phyloP scores from a whole-genome alignment of 345 rosid genomes.

The Syzygium jambos region DNA sequence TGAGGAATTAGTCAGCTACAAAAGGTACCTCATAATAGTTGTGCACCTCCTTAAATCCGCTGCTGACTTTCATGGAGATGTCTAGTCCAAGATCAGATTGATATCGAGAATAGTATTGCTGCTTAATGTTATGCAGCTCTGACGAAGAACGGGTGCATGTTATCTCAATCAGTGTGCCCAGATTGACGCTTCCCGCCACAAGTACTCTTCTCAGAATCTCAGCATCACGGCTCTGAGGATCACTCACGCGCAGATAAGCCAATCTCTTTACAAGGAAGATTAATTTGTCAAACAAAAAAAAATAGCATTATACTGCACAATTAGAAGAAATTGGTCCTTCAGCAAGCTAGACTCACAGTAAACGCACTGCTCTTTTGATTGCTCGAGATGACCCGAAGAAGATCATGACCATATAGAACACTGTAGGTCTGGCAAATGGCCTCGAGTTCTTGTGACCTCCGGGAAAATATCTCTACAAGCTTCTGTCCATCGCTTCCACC shows the following conservation, averaged over 20 bases:
- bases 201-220: slow-evolving; percentile 10
- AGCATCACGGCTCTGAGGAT: slow-evolving; percentile 19
- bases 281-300: not conserved
- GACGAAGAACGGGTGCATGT: slow-evolving; percentile 17
- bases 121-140: slow-evolving; percentile 13
- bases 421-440: slow-evolving; percentile 6
- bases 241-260: slow-evolving; percentile 15
- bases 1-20: not conserved
- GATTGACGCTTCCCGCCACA: slow-evolving; percentile 3
- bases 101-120: slow-evolving; percentile 2
- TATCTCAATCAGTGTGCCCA: slow-evolving; percentile 11
- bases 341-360: slow-evolving; percentile 5
- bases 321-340: not conserved
- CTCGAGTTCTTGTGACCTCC: slow-evolving; percentile 2
- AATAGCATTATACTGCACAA: not conserved
- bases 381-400: not conserved
- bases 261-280: slow-evolving; percentile 3
- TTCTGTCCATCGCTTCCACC: slow-evolving; percentile 1
- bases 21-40: not conserved
- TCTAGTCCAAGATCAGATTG: slow-evolving; percentile 16
- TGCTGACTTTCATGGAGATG: slow-evolving; percentile 3
- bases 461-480: slow-evolving; percentile 7
- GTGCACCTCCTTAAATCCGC: slow-evolving; percentile 18
- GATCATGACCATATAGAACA: slow-evolving; percentile 9
- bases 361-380: slow-evolving; percentile 9